phyloP scores from a whole-genome alignment of 148 eudicot genomes.

The Talinum fruticosum region DNA sequence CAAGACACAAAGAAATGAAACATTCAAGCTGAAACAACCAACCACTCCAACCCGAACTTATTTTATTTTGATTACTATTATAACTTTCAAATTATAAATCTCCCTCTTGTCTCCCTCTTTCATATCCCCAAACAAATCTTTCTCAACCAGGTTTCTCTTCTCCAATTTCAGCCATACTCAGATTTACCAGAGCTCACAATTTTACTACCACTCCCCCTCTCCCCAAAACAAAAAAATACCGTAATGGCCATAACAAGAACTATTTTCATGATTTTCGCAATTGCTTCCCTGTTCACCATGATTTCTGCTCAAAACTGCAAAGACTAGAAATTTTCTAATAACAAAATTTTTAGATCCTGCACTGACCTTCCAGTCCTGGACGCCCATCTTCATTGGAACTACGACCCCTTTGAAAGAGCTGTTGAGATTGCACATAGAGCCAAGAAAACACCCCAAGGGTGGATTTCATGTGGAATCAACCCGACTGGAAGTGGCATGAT shows the following conservation, averaged over 20 bases:
- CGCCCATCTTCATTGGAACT: constrained; percentile 55
- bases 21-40: constrained; percentile 28
- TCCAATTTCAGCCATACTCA: neutral
- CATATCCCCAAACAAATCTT: neutral
- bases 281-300: constrained; percentile 20
- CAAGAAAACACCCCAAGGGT: constrained; percentile 36
- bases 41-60: constrained; percentile 19
- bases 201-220: no score
- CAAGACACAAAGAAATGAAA: constrained; percentile 11
- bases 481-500: constrained; percentile 44
- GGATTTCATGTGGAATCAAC: constrained; percentile 67
- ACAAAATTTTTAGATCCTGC: constrained; percentile 35
- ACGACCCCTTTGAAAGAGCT: constrained; percentile 25
- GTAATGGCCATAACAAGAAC: constrained; percentile 18
- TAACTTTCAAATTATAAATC: neutral
- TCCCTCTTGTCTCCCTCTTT: neutral
- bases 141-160: neutral
- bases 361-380: constrained; percentile 38
- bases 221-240: neutral
- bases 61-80: neutral
- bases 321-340: constrained; percentile 32
- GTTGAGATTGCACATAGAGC: constrained; percentile 49
- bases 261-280: constrained; percentile 8
- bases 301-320: constrained; percentile 40
- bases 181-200: no score